Conservation (phyloP, 2,329 filamentous ascomycete genomes). For the Ascochyta clinopodiicola region DNA sequence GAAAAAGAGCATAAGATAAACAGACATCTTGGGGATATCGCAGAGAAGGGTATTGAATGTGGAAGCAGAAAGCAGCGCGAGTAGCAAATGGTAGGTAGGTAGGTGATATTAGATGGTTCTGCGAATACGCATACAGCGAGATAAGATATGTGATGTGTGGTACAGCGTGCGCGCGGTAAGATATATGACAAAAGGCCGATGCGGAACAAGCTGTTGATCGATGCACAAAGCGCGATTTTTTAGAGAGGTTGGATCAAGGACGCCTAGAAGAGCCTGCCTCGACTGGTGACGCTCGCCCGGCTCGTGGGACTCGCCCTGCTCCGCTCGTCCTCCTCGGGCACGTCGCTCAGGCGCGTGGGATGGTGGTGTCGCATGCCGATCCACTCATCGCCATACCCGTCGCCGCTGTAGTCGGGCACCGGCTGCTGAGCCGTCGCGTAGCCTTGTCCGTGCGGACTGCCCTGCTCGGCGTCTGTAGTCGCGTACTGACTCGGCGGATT, state of each 20-base stretch:
- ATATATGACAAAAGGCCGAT: neutral
- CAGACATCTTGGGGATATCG: too few species aligned
- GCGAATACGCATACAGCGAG: neutral
- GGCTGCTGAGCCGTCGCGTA: constrained; percentile 23
- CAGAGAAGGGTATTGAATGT: too few species aligned
- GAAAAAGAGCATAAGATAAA: too few species aligned
- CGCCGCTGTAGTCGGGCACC: constrained; percentile 44
- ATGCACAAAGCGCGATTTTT: neutral
- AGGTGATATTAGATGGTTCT: constrained; percentile 11
- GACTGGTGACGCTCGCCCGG: constrained; percentile 45
- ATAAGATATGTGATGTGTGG: neutral
- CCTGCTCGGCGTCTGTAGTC: constrained; percentile 30
- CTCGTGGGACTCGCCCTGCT: constrained; percentile 46
- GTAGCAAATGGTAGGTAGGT: too few species aligned
- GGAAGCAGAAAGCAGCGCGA: too few species aligned
- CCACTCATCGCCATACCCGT: constrained; percentile 49
- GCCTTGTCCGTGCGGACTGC: constrained; percentile 25
- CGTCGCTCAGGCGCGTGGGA: constrained; percentile 49
- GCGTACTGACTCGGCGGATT: constrained; percentile 38
- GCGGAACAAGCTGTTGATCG: neutral
- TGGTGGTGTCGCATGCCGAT: constrained; percentile 49
- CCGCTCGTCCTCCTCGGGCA: constrained; percentile 50
- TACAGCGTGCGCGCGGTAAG: constrained; percentile 6
- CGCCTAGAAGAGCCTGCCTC: constrained; percentile 25
- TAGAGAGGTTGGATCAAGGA: neutral